A percentile compares a stretch with the other conserved stretches of the same genome.
These are phyloP conservation scores for Cyberlindnera lachancei DNA, from an alignment of 805 yeast genomes.

Conservation along the genomic window DNA sequence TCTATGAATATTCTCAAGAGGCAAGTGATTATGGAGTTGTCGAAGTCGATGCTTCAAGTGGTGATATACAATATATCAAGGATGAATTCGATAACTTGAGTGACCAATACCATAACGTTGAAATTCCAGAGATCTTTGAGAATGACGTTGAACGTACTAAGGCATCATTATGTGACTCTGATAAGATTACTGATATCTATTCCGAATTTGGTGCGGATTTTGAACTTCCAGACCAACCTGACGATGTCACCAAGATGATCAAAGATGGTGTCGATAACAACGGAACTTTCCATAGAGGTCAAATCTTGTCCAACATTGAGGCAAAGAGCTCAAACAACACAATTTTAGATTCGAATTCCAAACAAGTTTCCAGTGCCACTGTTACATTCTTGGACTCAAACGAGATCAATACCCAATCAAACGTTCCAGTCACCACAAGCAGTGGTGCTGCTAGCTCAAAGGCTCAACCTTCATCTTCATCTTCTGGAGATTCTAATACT, in stretches of 20 bases:
- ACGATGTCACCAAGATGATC: conserved; percentile 35
- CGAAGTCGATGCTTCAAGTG: conserved; percentile 37
- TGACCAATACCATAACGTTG: conserved; percentile 30
- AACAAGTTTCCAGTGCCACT: conserved; percentile 27
- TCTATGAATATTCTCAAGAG: conserved; percentile 85
- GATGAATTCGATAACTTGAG: conserved; percentile 51
- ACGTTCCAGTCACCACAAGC: no score
- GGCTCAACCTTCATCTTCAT: conserved; percentile 14
- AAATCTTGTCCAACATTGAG: conserved; percentile 31
- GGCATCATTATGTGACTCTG: conserved; percentile 33
- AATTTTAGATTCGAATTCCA: conserved; percentile 29
- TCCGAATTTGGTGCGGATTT: conserved; percentile 39
- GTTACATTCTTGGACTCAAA: conserved; percentile 31
- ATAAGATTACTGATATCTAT: conserved; percentile 28
- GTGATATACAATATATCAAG: conserved; percentile 30
- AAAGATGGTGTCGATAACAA: conserved; percentile 39
- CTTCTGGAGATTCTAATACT: conserved; percentile 14
- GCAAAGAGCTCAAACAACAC: conserved; percentile 33
- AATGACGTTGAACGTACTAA: conserved; percentile 26
- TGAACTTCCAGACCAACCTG: conserved; percentile 40
- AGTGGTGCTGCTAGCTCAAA: conserved; percentile 15
- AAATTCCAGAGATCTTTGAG: conserved; percentile 32
- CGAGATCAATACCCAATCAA: conserved; percentile 28
- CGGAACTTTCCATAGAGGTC: conserved; percentile 40
- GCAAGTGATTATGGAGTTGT: conserved; percentile 73